Conservation (phyloP, 169 alveolate genomes). For the Amoebophrya sp. region DNA sequence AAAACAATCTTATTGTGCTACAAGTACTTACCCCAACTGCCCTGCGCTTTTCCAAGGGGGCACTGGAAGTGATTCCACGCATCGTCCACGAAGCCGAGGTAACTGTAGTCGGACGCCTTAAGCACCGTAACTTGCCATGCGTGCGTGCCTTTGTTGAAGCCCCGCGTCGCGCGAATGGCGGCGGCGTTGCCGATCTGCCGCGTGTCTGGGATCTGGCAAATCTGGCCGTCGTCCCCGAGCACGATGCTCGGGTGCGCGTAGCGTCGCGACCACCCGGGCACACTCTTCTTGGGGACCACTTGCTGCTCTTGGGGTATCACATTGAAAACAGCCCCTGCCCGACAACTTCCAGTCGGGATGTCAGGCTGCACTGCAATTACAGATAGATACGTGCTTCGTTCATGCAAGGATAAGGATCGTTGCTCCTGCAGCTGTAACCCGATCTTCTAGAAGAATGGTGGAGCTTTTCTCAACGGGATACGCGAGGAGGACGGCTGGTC, state of each 20-base stretch:
- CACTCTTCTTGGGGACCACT: not conserved
- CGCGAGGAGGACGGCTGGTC: no score
- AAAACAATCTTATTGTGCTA: not conserved
- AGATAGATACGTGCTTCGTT: no score
- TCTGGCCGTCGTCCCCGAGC: no score
- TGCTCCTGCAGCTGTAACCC: no score
- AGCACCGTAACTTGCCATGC: not conserved
- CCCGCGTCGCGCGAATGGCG: not conserved
- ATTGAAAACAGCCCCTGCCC: no score
- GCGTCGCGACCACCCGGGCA: not conserved
- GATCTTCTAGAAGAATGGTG: no score
- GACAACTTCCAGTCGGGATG: not conserved
- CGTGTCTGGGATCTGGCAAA: not conserved
- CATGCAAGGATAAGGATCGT: no score
- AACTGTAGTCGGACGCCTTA: not conserved
- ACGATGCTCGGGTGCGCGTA: not conserved
- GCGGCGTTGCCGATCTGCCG: not conserved
- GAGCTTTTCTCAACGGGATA: no score
- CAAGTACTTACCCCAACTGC: not conserved
- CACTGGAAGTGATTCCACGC: not conserved
- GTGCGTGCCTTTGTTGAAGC: not conserved
- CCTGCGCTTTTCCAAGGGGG: not conserved
- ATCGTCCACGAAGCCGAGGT: not conserved
- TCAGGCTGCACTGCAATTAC: no score
- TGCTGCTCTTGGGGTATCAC: no score